Evolutionary conservation across 2,329 filamentous ascomycete species (phyloP), one percentile per base, ranked within the genome.

Genomic region (Bisporella sp.): DNA sequence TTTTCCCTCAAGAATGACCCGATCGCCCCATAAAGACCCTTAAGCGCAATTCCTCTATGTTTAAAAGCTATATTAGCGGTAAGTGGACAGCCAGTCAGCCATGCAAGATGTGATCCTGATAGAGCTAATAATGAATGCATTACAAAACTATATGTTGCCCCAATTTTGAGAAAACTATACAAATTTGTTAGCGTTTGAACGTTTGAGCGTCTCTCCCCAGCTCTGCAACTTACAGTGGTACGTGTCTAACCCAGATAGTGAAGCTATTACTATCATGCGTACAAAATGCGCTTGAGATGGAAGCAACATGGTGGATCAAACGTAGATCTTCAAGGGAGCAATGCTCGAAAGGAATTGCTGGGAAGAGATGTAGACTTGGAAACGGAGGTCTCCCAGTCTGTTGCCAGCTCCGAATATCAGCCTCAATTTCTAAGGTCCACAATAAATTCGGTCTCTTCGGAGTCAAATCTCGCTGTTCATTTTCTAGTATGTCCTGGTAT

Each of bases 121-220:
- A 97, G 87, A 5, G 90, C 89, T 48, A 97, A 78, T 60, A 97
- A 77, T 11, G 92, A 85, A 69, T 93, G 87, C 90, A 97, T 95
- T 59, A 96, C 91, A 70, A 93, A 97, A 49, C 83, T 77, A 65
- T 91, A 84, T 13, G 82, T 84, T 45, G 89, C 79, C 50, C 89
- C 89, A 63, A 96, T 86, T 59, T 84, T 83, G 57, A 99, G 78
- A 62, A 93, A 89, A 46, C 87, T 90, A 63, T 28, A 9, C 8
- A n/a, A n/a, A n/a, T 13, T 31, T 48, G 55, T 51, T 52, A 57
- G 65, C n/a, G n/a, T n/a, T n/a, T 72, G 51, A 67, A 63, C 50
- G 57, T n/a, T 46, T 42, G 11, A n/a, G 5, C 8, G 9, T 5
- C 32, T 35, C 8, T 43, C 43, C 31, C 29, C 9, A 52, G 40